A percentile compares a stretch with the other conserved stretches of the same genome.
These are phyloP conservation scores for Phytopythium aichiense DNA, from an alignment of 352 stramenopile species.

Conservation along the genomic window DNA sequence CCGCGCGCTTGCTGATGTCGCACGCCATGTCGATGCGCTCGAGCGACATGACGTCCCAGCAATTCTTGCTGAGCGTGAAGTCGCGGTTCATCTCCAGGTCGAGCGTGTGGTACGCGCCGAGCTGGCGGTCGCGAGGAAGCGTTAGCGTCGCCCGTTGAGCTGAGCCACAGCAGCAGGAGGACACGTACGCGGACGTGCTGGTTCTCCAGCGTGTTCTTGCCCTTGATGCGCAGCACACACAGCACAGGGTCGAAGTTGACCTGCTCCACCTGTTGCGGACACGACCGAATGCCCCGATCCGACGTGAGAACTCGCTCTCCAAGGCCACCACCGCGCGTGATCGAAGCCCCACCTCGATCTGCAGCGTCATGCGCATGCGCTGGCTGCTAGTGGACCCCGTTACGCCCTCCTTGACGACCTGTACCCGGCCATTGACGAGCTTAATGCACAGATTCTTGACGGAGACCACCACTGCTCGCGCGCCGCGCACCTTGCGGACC, in stretches of 20 bases:
- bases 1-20: conserved; percentile 92
- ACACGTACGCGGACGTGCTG: conserved; percentile 89
- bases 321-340: not conserved
- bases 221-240: conserved; percentile 93
- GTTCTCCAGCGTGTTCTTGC: conserved; percentile 93
- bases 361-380: conserved; percentile 94
- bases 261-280: conserved; percentile 80
- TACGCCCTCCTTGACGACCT: conserved; percentile 93
- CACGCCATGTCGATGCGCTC: conserved; percentile 95
- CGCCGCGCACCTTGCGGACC: conserved; percentile 90
- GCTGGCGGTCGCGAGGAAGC: conserved; percentile 21
- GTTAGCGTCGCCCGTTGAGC: not conserved
- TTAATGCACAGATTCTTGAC: not conserved
- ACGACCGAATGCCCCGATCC: not conserved
- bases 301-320: not conserved
- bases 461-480: too few relatives aligned
- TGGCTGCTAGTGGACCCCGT: conserved; percentile 95
- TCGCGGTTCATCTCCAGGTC: conserved; percentile 96
- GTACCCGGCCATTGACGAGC: conserved; percentile 1
- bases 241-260: conserved; percentile 95
- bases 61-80: conserved; percentile 95
- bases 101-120: conserved; percentile 97
- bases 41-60: conserved; percentile 97
- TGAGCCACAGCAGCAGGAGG: not conserved
- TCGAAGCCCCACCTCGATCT: conserved; percentile 71